phyloP scores from a whole-genome alignment of 768 basidiomycete species.

The Wakefieldia striispora region DNA sequence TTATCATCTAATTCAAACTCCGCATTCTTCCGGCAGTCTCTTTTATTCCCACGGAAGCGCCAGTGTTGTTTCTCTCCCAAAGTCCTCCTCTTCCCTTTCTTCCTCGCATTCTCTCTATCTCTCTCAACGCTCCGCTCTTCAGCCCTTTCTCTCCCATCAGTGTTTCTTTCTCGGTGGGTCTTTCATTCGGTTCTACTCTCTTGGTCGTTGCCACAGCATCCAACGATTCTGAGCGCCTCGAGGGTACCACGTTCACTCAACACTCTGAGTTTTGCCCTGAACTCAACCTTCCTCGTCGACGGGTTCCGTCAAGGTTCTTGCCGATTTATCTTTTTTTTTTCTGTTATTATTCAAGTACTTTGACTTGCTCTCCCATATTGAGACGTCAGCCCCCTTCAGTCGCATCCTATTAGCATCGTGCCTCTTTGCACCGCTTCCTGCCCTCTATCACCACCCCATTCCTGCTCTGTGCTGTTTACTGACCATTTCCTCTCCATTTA shows the following conservation, averaged over 20 bases:
- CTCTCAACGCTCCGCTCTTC: conserved; percentile 24
- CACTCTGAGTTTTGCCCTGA: conserved; percentile 7
- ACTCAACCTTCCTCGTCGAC: background rate
- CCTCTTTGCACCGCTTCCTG: conserved; percentile 31
- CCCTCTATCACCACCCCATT: conserved; percentile 21
- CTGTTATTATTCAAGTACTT: background rate
- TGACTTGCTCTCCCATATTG: conserved; percentile 7
- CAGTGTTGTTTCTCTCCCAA: conserved; percentile 44
- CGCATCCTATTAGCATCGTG: conserved; percentile 29
- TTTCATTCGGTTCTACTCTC: background rate
- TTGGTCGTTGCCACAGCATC: conserved; percentile 8
- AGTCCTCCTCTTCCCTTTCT: conserved; percentile 27
- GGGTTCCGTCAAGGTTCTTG: conserved; percentile 6
- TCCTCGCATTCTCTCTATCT: conserved; percentile 29
- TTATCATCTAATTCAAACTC: conserved; percentile 42
- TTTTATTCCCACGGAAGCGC: conserved; percentile 39
- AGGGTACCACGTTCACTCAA: conserved; percentile 29
- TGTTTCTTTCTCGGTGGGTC: conserved; percentile 25
- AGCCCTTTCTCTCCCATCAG: conserved; percentile 13
- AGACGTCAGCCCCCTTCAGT: conserved; percentile 38
- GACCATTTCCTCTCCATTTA: conserved; percentile 10
- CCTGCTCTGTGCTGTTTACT: conserved; percentile 13
- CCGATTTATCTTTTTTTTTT: background rate
- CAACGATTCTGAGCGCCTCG: conserved; percentile 23
- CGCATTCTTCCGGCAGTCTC: conserved; percentile 32